Evolutionary conservation across 192 early-diverging fungal genomes (phyloP).

Genomic region (Jimgerdemannia flammicorona): DNA sequence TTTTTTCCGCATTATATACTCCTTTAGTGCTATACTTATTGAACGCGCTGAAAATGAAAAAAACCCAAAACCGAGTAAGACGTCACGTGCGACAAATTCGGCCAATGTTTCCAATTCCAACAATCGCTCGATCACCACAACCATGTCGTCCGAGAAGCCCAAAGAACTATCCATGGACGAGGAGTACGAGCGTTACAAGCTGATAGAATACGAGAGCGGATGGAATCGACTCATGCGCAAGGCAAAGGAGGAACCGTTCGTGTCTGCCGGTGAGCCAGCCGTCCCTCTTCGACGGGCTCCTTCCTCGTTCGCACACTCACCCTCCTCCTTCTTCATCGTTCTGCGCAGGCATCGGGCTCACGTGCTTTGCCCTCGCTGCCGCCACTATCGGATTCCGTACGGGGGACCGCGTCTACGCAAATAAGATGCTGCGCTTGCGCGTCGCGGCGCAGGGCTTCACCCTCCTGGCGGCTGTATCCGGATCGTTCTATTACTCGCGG

Average conservation of each 20-base stretch:
- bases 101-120: no score
- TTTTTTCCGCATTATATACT: no score
- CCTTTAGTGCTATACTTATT: no score
- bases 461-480: slow-evolving; percentile 17
- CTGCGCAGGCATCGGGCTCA: slow-evolving; percentile 28
- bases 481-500: slow-evolving; percentile 15
- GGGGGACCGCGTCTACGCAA: slow-evolving; percentile 27
- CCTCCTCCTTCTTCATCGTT: neutral
- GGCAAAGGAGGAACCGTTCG: slow-evolving; percentile 32
- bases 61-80: no score
- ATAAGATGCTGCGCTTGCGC: slow-evolving; percentile 34
- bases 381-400: slow-evolving; percentile 30
- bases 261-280: slow-evolving; percentile 24
- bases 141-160: neutral
- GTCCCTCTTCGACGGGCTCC: neutral
- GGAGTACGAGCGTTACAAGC: neutral
- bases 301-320: neutral
- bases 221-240: slow-evolving; percentile 29
- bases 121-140: neutral
- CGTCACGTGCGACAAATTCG: no score
- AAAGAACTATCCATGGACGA: neutral
- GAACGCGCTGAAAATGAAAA: no score
- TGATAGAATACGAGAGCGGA: neutral
- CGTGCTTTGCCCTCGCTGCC: slow-evolving; percentile 34
- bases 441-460: slow-evolving; percentile 27